Evolutionary conservation across 352 stramenopile genomes (phyloP).

Genomic region (Phytophthora europaea): DNA sequence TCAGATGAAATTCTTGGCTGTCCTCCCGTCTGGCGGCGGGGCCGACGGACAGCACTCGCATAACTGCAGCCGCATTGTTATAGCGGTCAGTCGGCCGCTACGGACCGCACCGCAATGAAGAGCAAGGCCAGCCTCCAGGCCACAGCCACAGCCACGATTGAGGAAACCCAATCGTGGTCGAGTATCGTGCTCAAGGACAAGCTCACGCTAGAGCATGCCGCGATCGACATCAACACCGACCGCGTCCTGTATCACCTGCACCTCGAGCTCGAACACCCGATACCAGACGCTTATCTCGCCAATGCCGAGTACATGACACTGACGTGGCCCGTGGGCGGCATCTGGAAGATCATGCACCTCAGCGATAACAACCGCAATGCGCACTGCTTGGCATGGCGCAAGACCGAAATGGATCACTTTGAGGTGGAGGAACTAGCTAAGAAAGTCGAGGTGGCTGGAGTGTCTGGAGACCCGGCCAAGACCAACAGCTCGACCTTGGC

Average conservation of each 20-base stretch:
- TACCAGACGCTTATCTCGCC: conserved; percentile 41
- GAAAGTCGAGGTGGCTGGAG: conserved; percentile 31
- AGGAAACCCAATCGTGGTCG: conserved; percentile 57
- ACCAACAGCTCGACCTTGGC: conserved; percentile 19
- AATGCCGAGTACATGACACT: conserved; percentile 59
- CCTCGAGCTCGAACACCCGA: conserved; percentile 47
- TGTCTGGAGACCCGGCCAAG: conserved; percentile 7
- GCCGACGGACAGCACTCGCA: conserved; percentile 11
- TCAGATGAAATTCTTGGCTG: conserved; percentile 1
- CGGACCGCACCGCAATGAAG: conserved; percentile 14
- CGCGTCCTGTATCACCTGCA: conserved; percentile 60
- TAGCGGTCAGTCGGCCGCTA: not conserved
- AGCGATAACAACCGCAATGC: conserved; percentile 41
- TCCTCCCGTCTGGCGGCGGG: not conserved
- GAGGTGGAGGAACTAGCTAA: conserved; percentile 50
- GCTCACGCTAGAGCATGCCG: conserved; percentile 55
- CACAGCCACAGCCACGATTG: conserved; percentile 18
- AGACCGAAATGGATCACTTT: conserved; percentile 55
- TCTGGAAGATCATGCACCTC: conserved; percentile 60
- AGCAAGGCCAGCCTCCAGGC: conserved; percentile 27
- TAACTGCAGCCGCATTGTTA: not conserved
- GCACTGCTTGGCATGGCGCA: conserved; percentile 57
- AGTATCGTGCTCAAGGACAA: conserved; percentile 52
- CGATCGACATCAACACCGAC: conserved; percentile 57
- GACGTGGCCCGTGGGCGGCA: conserved; percentile 56